phyloP scores from a whole-genome alignment of 495 filamentous ascomycete species.

The Choiromyces venosus region DNA sequence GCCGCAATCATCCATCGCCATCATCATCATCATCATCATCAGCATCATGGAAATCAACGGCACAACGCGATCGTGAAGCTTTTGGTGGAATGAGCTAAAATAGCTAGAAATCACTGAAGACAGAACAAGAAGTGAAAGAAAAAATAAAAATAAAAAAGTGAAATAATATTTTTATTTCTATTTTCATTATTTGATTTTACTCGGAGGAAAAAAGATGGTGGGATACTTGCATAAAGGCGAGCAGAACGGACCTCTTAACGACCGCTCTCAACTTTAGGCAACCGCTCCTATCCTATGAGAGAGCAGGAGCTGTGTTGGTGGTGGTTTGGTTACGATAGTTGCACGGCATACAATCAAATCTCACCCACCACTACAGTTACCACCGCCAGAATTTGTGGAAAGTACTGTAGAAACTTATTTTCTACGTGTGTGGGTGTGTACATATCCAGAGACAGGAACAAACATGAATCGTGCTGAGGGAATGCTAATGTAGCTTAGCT shows the following conservation, averaged over 20 bases:
- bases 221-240: background rate
- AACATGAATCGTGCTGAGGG: background rate
- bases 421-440: background rate
- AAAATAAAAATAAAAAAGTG: background rate
- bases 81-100: background rate
- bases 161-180: background rate
- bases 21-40: background rate
- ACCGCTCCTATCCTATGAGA: background rate
- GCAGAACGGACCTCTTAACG: background rate
- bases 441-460: background rate
- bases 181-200: background rate
- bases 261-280: background rate
- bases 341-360: background rate
- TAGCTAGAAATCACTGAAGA: background rate
- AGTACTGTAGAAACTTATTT: background rate
- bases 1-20: background rate
- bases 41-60: background rate
- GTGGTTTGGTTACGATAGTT: background rate
- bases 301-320: background rate
- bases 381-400: background rate
- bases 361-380: background rate
- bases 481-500: background rate
- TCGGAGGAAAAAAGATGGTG: background rate
- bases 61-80: background rate
- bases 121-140: background rate